phyloP scores from a whole-genome alignment of 495 filamentous ascomycete genomes.

The Penicillium turbatum region DNA sequence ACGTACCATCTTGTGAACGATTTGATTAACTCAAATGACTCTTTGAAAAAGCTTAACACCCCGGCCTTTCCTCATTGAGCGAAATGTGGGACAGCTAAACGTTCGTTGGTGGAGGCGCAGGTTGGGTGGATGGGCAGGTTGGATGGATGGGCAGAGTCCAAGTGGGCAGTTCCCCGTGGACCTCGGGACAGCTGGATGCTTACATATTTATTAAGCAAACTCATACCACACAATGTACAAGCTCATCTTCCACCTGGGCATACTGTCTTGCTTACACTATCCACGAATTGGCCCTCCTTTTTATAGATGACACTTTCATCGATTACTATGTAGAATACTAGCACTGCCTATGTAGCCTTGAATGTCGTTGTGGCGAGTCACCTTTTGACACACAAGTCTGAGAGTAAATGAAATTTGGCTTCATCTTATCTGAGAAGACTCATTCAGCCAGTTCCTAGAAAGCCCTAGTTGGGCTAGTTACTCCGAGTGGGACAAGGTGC shows the following conservation, averaged over 20 bases:
- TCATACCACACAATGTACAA: not conserved
- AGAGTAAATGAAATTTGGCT: not conserved
- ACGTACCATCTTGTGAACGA: constrained; percentile 21
- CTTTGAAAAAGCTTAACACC: not conserved
- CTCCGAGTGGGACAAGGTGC: not conserved
- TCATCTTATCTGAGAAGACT: not conserved
- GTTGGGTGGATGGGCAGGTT: not conserved
- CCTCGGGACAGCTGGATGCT: not conserved
- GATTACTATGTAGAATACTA: not conserved
- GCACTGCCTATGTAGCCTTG: not conserved
- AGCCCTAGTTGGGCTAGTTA: not conserved
- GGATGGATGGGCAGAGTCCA: not conserved
- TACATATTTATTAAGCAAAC: not conserved
- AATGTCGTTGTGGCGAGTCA: too few species aligned
- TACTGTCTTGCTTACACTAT: too few species aligned
- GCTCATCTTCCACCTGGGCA: not conserved
- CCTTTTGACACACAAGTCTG: not conserved
- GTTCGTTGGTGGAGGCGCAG: constrained; percentile 15
- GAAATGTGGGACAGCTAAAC: constrained; percentile 4
- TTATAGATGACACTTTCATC: not conserved
- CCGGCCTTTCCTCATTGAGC: not conserved
- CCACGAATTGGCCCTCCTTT: too few species aligned
- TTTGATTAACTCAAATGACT: not conserved
- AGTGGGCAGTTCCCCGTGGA: not conserved
- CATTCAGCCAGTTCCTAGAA: not conserved